Conservation (phyloP, 2,329 filamentous ascomycete species). For the Rosellinia necatrix region DNA sequence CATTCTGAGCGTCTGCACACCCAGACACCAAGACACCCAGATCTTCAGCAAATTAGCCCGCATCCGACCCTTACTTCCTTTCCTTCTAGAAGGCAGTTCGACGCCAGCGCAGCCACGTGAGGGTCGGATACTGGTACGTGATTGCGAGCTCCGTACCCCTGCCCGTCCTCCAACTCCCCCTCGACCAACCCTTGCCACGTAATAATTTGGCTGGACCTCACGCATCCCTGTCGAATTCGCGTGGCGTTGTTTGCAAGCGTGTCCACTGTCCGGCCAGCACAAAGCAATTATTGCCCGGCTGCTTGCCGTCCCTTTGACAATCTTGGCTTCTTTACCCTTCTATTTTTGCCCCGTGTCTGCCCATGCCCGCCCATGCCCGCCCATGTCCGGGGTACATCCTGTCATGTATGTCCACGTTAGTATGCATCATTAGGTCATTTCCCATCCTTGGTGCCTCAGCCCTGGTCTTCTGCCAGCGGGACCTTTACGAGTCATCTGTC, state of each 20-base stretch:
- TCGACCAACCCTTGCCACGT: slow-evolving; percentile 11
- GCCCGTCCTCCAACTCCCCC: slow-evolving; percentile 8
- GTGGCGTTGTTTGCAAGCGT: slow-evolving; percentile 14
- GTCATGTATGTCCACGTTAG: slow-evolving; percentile 16
- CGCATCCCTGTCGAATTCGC: slow-evolving; percentile 19
- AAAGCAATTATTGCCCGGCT: not conserved
- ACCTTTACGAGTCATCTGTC: slow-evolving; percentile 22
- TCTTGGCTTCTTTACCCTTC: slow-evolving; percentile 28
- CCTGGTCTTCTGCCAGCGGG: slow-evolving; percentile 4
- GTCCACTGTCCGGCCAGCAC: not conserved
- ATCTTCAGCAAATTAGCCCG: slow-evolving; percentile 20
- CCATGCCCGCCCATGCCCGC: no score
- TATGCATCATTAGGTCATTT: slow-evolving; percentile 33
- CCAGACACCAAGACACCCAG: no score
- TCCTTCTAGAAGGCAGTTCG: slow-evolving; percentile 28
- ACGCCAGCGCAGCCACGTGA: slow-evolving; percentile 35
- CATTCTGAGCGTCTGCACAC: no score
- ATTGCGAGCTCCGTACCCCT: slow-evolving; percentile 27
- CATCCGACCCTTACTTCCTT: slow-evolving; percentile 7
- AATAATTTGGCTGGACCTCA: slow-evolving; percentile 13
- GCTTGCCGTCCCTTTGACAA: slow-evolving; percentile 15
- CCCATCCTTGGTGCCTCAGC: slow-evolving; percentile 23
- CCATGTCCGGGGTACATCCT: slow-evolving; percentile 18
- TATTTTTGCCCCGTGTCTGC: slow-evolving; percentile 26
- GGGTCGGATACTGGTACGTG: slow-evolving; percentile 39